Base-by-base conservation (phyloP, 2,329 filamentous ascomycete genomes). In the Aspergillus neoniger region DNA sequence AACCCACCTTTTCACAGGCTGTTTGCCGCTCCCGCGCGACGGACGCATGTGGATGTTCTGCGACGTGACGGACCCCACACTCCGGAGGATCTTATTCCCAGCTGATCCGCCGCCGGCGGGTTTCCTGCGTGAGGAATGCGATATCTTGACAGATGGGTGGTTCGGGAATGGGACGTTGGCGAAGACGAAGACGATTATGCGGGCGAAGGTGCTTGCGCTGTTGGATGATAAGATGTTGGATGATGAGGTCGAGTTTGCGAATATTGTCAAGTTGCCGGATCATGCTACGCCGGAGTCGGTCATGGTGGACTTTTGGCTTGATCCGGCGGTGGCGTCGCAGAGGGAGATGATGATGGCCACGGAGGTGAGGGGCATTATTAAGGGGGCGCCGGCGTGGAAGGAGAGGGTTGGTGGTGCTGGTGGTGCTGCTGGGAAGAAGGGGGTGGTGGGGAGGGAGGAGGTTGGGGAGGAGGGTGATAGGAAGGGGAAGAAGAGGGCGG, bases 21-120 rank as follows among this genome's bases (percentile, higher is more conserved):
- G 87, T 61, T 84, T 73, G 0, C 77, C 83, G 2, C 86, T 94
- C 57, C 86, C 86, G 15, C 85, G 86, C 1, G 92, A 96, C 70
- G 92, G 92, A 41, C 95, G 95, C 70, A 88, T 95, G 53, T 99
- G 92, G 90, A 95, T 98, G 80, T 85, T 96, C 25, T 96, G 92
- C 78, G 95, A 99, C 74, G 89, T 98, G 57, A 89, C 86, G 0
- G 94, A 98, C 69, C 91, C 92, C 0, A 72, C 93, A 1, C 81
- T 98, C 1, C 79, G 81, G 0, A 75, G 81, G 10, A 79, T 97
- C 3, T 82, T 96, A 41, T 83, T 87, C 19, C 84, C 86, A 0
- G 81, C 87, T 0, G 81, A 86, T 5, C 71, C 82, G 2, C 73
- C 65, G 2, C 76, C 67, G 4, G 82, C 67, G 4, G 82, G 79